Conservation (phyloP, 1,284 basidiomycete genomes). For the Baeospora myosura region DNA sequence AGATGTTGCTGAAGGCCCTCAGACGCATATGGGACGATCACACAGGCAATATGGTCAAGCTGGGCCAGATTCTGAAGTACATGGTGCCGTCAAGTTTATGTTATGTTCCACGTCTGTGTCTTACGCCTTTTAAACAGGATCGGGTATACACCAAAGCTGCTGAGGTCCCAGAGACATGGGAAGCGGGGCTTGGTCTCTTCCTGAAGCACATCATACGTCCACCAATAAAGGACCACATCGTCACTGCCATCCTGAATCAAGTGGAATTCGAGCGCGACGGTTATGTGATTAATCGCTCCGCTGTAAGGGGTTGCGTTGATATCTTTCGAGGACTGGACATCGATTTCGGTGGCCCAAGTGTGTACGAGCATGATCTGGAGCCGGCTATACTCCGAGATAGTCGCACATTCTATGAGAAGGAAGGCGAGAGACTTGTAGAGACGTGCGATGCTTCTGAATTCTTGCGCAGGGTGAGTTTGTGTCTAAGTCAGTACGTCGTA, state of each 20-base stretch:
- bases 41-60: slow-evolving; percentile 80
- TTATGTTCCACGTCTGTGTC: slow-evolving; percentile 7
- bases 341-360: slow-evolving; percentile 43
- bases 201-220: slow-evolving; percentile 77
- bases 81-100: slow-evolving; percentile 60
- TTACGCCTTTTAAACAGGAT: slow-evolving; percentile 52
- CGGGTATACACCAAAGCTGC: slow-evolving; percentile 74
- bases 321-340: slow-evolving; percentile 70
- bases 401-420: slow-evolving; percentile 71
- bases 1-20: slow-evolving; percentile 79
- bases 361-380: slow-evolving; percentile 87
- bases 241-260: slow-evolving; percentile 78
- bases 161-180: slow-evolving; percentile 73
- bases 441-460: slow-evolving; percentile 80
- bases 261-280: slow-evolving; percentile 91
- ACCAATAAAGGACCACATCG: slow-evolving; percentile 80
- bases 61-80: slow-evolving; percentile 90
- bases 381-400: slow-evolving; percentile 77
- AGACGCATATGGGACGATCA: slow-evolving; percentile 94
- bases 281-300: slow-evolving; percentile 85
- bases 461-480: slow-evolving; percentile 59
- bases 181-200: slow-evolving; percentile 83
- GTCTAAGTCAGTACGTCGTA: too few relatives aligned
- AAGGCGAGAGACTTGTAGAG: slow-evolving; percentile 69
- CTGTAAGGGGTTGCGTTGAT: slow-evolving; percentile 85